Evolutionary conservation across 75 land plant species (phyloP), one percentile per base, ranked within the genome.

Genomic region (Sequoia sempervirens): DNA sequence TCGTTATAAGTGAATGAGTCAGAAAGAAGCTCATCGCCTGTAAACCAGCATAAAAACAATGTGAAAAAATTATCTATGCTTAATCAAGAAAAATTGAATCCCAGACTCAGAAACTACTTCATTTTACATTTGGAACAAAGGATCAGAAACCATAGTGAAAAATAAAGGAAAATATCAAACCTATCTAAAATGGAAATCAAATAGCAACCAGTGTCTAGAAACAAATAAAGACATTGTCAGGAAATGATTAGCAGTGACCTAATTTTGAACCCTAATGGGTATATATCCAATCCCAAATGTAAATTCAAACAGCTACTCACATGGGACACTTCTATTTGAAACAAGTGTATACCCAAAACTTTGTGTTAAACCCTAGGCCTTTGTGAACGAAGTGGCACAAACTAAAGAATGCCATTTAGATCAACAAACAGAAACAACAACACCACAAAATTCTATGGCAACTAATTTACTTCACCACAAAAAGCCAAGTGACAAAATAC

Each of bases 1-100:
- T 89, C 91, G 2, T 68, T 89, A 78, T 88, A 88, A 54, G 61
- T 45, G 74, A 86, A 84, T 38, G 90, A 91, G 80, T 85, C 87
- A 66, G 87, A 83, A 52, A 85, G 82, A 30, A 88, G 90, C 84
- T 89, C 84, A 53, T 76, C 87, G 28, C 79, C 90, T 89, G 80
- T 40, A 58, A 50, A 64, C 17, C 53, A 20, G 38, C 28, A 40
- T 20, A 68, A 36, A 13, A 15, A 52, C 0, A 47, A 40, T 47
- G 12, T 47, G 1, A 47, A 47, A 47, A 47, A 0, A 1, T 64
- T 54, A 50, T 66, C 1, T 46, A 54, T 3, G 68, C 38, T 28
- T 43, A 34, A 34, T 26, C 45, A 8, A 41, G 50, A 36, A 78
- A 41, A 18, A 3, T 32, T 30, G 4, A 70, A 32, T 28, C 36